phyloP scores from a whole-genome alignment of 1,139 yeast species.

The Scheffersomyces titani region DNA sequence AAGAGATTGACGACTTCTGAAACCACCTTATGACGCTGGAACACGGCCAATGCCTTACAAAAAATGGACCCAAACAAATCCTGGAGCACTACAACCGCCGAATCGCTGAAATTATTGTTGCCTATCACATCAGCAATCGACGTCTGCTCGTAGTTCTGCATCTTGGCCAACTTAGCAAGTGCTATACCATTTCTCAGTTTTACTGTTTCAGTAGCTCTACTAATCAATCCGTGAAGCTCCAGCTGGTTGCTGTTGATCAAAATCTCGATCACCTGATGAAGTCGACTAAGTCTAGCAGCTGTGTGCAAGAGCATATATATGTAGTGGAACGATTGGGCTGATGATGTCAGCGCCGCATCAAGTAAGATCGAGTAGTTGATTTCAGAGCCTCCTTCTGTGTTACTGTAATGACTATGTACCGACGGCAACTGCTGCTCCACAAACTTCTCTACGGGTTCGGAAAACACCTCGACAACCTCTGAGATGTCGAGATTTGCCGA shows the following conservation, averaged over 20 bases:
- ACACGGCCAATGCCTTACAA: slow-evolving; percentile 58
- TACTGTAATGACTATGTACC: slow-evolving; percentile 28
- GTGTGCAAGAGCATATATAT: slow-evolving; percentile 58
- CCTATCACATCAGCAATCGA: slow-evolving; percentile 24
- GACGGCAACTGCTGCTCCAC: slow-evolving; percentile 32
- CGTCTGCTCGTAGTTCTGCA: slow-evolving; percentile 29
- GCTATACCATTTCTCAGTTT: slow-evolving; percentile 44
- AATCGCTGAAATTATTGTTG: slow-evolving; percentile 37
- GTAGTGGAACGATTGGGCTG: slow-evolving; percentile 56
- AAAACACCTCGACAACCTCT: slow-evolving; percentile 51
- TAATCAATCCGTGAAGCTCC: slow-evolving; percentile 52
- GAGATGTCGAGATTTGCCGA: slow-evolving; percentile 58
- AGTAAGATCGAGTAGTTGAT: slow-evolving; percentile 32
- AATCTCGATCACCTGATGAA: slow-evolving; percentile 61
- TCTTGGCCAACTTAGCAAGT: slow-evolving; percentile 33
- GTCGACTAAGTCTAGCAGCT: slow-evolving; percentile 60
- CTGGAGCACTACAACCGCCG: slow-evolving; percentile 59
- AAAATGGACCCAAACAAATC: slow-evolving; percentile 73
- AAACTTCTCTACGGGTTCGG: slow-evolving; percentile 44
- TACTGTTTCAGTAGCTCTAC: slow-evolving; percentile 65
- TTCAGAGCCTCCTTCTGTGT: slow-evolving; percentile 16
- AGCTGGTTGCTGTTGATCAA: slow-evolving; percentile 47
- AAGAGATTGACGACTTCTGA: slow-evolving; percentile 47
- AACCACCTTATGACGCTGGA: slow-evolving; percentile 72
- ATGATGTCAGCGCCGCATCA: slow-evolving; percentile 28